phyloP scores from a whole-genome alignment of 192 early-diverging fungal species.

The Mortierella hygrophila region DNA sequence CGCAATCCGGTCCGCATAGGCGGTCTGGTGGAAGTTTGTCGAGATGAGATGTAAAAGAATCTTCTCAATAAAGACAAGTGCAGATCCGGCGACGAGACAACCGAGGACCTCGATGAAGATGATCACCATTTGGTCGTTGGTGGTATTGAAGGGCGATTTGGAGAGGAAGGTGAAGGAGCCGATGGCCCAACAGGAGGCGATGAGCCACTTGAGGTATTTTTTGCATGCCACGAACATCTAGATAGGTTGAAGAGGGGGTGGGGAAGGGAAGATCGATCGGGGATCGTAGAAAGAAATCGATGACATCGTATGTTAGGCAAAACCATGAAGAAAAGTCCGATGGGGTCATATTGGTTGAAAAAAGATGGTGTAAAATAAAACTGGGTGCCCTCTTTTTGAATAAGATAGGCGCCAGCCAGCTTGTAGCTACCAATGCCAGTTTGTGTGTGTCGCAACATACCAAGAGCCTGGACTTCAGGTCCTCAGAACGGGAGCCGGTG shows the following conservation, averaged over 20 bases:
- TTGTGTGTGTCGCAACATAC: conserved; percentile 12
- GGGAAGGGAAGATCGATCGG: neutral
- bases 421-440: neutral
- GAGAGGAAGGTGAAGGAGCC: conserved; percentile 50
- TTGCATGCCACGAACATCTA: conserved; percentile 51
- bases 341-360: neutral
- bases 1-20: conserved; percentile 72
- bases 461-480: conserved; percentile 31
- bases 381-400: neutral
- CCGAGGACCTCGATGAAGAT: conserved; percentile 45
- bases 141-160: conserved; percentile 10
- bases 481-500: conserved; percentile 20
- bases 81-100: conserved; percentile 28
- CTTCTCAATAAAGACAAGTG: conserved; percentile 63
- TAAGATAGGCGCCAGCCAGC: neutral
- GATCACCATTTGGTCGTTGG: conserved; percentile 23
- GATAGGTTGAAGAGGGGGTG: too few relatives aligned
- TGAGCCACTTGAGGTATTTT: conserved; percentile 37
- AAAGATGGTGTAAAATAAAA: neutral
- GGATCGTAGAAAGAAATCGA: neutral
- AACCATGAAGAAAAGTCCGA: neutral
- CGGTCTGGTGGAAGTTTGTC: conserved; percentile 71
- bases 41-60: conserved; percentile 71
- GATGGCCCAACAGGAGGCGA: conserved; percentile 46
- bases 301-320: conserved; percentile 1